A percentile compares a stretch with the other conserved stretches of the same genome.
Evolutionary conservation across 1,284 basidiomycete species (phyloP).

Genomic region (Cryptococcus jaspeensis): DNA sequence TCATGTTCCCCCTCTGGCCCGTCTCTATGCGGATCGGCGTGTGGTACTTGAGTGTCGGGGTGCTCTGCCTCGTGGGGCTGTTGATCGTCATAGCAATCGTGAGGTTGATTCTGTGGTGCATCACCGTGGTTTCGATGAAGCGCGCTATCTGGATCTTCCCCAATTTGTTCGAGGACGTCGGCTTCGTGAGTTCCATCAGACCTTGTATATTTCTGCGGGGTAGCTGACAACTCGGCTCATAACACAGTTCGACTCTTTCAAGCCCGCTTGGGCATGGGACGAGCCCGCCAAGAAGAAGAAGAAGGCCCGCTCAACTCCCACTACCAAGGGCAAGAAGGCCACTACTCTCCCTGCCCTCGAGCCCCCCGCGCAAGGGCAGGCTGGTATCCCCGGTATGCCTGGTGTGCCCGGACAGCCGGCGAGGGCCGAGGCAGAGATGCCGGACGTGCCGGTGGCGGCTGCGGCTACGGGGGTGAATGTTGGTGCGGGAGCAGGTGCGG

Average conservation of each 20-base stretch:
- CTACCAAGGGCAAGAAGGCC: neutral
- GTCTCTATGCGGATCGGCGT: conserved; percentile 89
- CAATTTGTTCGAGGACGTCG: conserved; percentile 95
- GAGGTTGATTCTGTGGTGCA: conserved; percentile 88
- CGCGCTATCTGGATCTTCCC: conserved; percentile 99
- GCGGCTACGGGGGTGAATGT: conserved; percentile 13
- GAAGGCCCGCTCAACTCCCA: conserved; percentile 16
- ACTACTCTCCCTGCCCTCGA: neutral
- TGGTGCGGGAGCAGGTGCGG: neutral
- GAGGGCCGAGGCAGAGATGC: conserved; percentile 8
- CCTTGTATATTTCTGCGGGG: conserved; percentile 1
- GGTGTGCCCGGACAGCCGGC: conserved; percentile 7
- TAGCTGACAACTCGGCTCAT: neutral
- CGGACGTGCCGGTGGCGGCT: conserved; percentile 8
- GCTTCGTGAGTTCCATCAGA: conserved; percentile 75
- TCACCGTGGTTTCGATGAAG: conserved; percentile 79
- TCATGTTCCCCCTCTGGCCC: conserved; percentile 99
- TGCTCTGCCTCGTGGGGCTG: conserved; percentile 82
- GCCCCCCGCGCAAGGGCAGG: neutral
- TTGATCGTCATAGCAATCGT: conserved; percentile 92
- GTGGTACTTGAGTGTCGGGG: conserved; percentile 88
- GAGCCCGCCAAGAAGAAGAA: conserved; percentile 83
- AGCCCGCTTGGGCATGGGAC: conserved; percentile 97
- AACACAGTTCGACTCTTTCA: conserved; percentile 88
- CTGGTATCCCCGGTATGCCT: conserved; percentile 3